phyloP scores from a whole-genome alignment of 2,329 filamentous ascomycete species.

The Nothophaeocryptopus gaeumannii region DNA sequence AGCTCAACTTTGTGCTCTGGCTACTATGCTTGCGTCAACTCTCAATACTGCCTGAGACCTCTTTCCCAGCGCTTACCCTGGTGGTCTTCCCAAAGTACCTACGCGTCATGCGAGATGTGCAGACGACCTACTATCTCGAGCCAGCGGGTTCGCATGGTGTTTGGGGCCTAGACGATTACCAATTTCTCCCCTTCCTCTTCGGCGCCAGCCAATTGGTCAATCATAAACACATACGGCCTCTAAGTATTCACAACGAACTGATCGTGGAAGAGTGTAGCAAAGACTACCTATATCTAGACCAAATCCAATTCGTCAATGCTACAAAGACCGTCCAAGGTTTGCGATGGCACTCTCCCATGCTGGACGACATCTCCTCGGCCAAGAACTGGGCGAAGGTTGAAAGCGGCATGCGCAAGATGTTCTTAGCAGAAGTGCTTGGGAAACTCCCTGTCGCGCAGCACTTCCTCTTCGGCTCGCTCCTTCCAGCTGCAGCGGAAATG shows the following conservation, averaged over 20 bases:
- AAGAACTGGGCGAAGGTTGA: slow-evolving; percentile 92
- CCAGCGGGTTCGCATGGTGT: slow-evolving; percentile 59
- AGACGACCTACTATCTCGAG: slow-evolving; percentile 93
- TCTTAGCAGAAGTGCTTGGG: slow-evolving; percentile 82
- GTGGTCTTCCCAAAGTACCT: slow-evolving; percentile 81
- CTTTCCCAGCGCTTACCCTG: slow-evolving; percentile 74
- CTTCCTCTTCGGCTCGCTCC: slow-evolving; percentile 84
- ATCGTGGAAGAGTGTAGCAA: slow-evolving; percentile 79
- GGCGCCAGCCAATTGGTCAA: slow-evolving; percentile 57
- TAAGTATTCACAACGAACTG: slow-evolving; percentile 77
- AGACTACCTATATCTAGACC: slow-evolving; percentile 87
- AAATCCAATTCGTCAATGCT: slow-evolving; percentile 90
- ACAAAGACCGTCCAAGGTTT: slow-evolving; percentile 95
- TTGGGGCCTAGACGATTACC: slow-evolving; percentile 54
- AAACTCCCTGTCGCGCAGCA: slow-evolving; percentile 99
- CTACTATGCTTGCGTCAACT: slow-evolving; percentile 89
- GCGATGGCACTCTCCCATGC: slow-evolving; percentile 96
- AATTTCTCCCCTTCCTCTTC: slow-evolving; percentile 53
- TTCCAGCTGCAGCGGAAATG: slow-evolving; percentile 82
- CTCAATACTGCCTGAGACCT: slow-evolving; percentile 57
- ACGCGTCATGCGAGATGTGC: slow-evolving; percentile 78
- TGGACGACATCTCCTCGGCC: slow-evolving; percentile 91
- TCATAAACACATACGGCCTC: slow-evolving; percentile 57
- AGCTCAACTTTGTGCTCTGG: slow-evolving; percentile 97
- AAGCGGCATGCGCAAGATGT: slow-evolving; percentile 95